Evolutionary conservation across 257 asterid species (phyloP), one percentile per base, ranked within the genome.

Genomic region (Solanum arcanum): DNA sequence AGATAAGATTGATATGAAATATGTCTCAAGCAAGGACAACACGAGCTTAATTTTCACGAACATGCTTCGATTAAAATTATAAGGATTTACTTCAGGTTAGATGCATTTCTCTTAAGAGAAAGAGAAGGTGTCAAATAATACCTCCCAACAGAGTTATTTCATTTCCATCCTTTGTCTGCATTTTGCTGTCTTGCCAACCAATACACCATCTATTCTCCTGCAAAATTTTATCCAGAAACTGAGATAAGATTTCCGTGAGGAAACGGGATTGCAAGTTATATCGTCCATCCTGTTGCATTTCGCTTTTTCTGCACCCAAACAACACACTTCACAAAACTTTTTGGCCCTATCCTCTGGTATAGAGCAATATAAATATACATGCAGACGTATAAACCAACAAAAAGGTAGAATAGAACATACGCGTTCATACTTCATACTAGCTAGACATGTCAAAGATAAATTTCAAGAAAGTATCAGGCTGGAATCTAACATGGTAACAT

Each of bases 141-240:
- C 98, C 98, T 93, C 98, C 98, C 70, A 96, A 90, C 33, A 96
- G 90, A 62, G 93, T 94, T 75, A 94, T 60, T 87, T 90, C 94
- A 77, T 44, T 60, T 60, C 96, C 95, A 56, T 92, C 92, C 84
- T 86, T 89, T 16, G 92, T 35, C 88, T 89, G 93, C 90, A 92
- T 85, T 59, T 89, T 92, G 86, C 94, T 93, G 86, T 25, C 89
- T 89, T 93, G 97, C 98, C 98, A 96, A 25, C 97, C 98, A 13
- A 96, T 84, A 86, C 99, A 96, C 90, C 92, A 94, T 68, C 94
- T 94, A 6, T 87, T 87, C 82, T 94, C 96, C 99, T 95, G 93
- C 87, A 86, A 83, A 73, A 31, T 44, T 46, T 13, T 46, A 72
- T 16, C 87, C 78, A 87, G 66, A 74, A 31, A 83, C 84, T 42